phyloP scores from a whole-genome alignment of 805 yeast species.

The Wickerhamiella sorbophila region DNA sequence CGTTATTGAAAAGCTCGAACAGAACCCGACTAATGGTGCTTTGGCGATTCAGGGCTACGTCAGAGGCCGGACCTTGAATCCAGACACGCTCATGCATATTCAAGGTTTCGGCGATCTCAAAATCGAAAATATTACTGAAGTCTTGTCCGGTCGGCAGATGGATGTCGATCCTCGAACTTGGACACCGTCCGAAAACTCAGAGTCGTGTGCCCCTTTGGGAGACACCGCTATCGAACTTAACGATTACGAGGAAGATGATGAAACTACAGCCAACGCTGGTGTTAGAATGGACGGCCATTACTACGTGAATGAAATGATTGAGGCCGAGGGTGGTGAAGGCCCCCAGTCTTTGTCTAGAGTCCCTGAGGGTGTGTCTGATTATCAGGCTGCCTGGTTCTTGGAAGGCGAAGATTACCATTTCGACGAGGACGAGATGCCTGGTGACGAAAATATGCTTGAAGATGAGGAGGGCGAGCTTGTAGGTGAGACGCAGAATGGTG shows the following conservation, averaged over 20 bases:
- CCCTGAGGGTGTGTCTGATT: conserved; percentile 63
- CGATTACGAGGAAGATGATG: conserved; percentile 22
- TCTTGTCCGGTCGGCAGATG: conserved; percentile 19
- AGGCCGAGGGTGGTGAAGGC: conserved; percentile 22
- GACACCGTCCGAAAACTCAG: conserved; percentile 21
- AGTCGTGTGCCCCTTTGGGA: conserved; percentile 20
- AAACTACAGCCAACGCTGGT: conserved; percentile 27
- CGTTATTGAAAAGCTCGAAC: conserved; percentile 50
- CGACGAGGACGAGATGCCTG: conserved; percentile 26
- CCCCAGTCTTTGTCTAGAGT: conserved; percentile 28
- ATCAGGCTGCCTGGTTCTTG: conserved; percentile 59
- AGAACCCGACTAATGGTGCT: conserved; percentile 25
- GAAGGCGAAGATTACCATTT: conserved; percentile 33
- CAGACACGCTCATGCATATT: conserved; percentile 65
- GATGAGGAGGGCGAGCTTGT: conserved; percentile 21
- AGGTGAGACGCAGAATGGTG: conserved; percentile 12
- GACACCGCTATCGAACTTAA: conserved; percentile 15
- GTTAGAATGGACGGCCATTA: conserved; percentile 43
- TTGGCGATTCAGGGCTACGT: conserved; percentile 67
- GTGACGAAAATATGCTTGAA: conserved; percentile 16
- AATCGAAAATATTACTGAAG: conserved; percentile 45
- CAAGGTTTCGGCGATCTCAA: conserved; percentile 88
- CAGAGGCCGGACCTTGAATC: conserved; percentile 59
- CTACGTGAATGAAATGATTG: conserved; percentile 30
- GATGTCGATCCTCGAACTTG: conserved; percentile 21